A percentile compares a stretch with the other conserved stretches of the same genome.
phyloP scores from a whole-genome alignment of 2,329 filamentous ascomycete species.

The Phaeosphaeriaceae sp. region DNA sequence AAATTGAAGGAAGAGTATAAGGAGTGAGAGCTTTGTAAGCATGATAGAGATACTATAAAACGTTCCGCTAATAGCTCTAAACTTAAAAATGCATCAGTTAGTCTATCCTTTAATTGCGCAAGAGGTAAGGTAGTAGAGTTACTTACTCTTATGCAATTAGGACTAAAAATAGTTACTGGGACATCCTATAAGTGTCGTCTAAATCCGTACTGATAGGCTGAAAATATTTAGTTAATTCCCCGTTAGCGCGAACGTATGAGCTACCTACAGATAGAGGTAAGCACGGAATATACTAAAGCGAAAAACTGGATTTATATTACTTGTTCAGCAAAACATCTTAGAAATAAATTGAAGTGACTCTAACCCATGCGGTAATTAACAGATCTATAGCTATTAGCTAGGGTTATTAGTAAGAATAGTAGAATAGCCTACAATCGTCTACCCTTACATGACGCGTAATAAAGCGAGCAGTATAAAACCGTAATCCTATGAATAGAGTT shows the following conservation, averaged over 20 bases:
- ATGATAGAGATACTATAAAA: constrained; percentile 3
- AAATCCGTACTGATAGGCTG: neutral
- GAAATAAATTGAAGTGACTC: neutral
- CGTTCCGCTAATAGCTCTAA: constrained; percentile 2
- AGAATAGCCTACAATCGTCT: constrained; percentile 4
- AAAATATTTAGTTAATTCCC: constrained; percentile 5
- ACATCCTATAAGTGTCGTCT: constrained; percentile 5
- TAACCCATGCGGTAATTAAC: constrained; percentile 3
- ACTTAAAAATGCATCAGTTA: neutral
- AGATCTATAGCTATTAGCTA: constrained; percentile 1
- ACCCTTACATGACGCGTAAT: constrained; percentile 1
- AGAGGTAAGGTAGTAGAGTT: neutral
- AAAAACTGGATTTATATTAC: constrained; percentile 4
- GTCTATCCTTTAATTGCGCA: neutral
- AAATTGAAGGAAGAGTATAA: constrained; percentile 4
- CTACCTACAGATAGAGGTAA: constrained; percentile 1
- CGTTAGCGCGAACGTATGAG: neutral
- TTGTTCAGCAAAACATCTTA: constrained; percentile 5
- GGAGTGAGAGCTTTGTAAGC: constrained; percentile 4
- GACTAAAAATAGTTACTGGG: constrained; percentile 4
- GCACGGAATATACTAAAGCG: neutral
- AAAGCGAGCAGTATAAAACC: constrained; percentile 4
- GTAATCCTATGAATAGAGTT: constrained; percentile 2
- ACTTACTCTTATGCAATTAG: neutral
- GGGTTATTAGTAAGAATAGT: constrained; percentile 1